Conservation (phyloP, 768 basidiomycete genomes). For the Leucosporidium yakuticum region DNA sequence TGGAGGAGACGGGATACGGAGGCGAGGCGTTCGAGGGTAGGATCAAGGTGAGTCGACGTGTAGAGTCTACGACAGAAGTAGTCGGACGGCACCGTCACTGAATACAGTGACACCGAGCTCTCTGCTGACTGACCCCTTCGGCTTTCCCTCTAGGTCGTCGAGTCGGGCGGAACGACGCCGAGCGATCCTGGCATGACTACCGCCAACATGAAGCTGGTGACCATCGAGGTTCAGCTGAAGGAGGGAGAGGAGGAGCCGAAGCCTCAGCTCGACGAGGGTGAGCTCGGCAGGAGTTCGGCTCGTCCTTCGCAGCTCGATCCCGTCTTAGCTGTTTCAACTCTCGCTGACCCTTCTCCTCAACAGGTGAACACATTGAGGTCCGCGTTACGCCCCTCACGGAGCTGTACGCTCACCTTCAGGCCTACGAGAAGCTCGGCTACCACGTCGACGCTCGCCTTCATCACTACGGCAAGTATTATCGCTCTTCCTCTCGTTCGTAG, state of each 20-base stretch:
- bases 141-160: neutral
- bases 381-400: constrained; percentile 63
- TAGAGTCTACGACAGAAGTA: constrained; percentile 62
- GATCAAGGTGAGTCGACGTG: constrained; percentile 56
- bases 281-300: neutral
- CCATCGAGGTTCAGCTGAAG: constrained; percentile 57
- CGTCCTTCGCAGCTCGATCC: too few relatives aligned
- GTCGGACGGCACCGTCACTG: constrained; percentile 53
- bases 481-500: too few relatives aligned
- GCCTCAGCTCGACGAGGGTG: constrained; percentile 60
- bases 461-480: constrained; percentile 51
- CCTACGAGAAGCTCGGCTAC: constrained; percentile 47
- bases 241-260: constrained; percentile 51
- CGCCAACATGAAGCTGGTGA: constrained; percentile 83
- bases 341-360: neutral
- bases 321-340: too few relatives aligned
- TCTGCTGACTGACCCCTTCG: constrained; percentile 8
- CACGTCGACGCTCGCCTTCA: constrained; percentile 69
- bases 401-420: constrained; percentile 58
- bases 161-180: too few relatives aligned
- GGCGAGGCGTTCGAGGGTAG: constrained; percentile 45
- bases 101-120: constrained; percentile 5
- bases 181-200: constrained; percentile 71
- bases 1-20: constrained; percentile 87
- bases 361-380: constrained; percentile 72